Base-by-base conservation (phyloP, 257 asterid species). In the Plantago ovata region DNA sequence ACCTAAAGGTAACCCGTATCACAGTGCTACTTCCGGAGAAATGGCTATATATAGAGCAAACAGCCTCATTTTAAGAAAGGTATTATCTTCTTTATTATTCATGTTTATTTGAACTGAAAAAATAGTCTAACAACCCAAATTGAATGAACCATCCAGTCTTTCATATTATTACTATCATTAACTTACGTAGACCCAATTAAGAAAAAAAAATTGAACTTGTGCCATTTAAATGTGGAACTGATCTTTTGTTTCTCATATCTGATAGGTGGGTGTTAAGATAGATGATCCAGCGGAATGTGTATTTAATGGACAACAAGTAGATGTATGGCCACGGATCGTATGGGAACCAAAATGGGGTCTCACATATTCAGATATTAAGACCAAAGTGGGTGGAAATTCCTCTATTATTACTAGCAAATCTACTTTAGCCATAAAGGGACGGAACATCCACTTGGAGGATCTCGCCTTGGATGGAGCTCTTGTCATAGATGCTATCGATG, bases 11-110 rank as follows among this genome's bases (percentile, higher is more conserved):
- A 93, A 93, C 76, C 98, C 98, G 48, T 86, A 89, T 69, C 98
- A 93, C 70, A 93, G 98, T 81, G 98, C 98, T 69, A 89, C 97
- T 58, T 93, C 98, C 38, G 98, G 98, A 69, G 98, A 93, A 78
- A 85, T 89, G 95, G 95, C 97, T 64, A 82, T 93, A 42, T 93
- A 93, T 60, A 83, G 77, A 48, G 94, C 95, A 14, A 76, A 93
- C 77, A 82, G 96, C 84, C 91, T 84, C 68, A 84, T 85, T 67
- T 76, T 92, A 71, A 77, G 79, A 69, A 80, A 87, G 98, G 98
- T 92, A 85, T n/a, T n/a, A n/a, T n/a, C n/a, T n/a, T n/a, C n/a
- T n/a, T n/a, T n/a, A n/a, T n/a, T n/a, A n/a, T n/a, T n/a, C n/a
- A n/a, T n/a, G n/a, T n/a, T n/a, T 28, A 28, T 28, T 28, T 28